phyloP scores from a whole-genome alignment of 495 filamentous ascomycete genomes.

The Lasiosphaeria hispida region DNA sequence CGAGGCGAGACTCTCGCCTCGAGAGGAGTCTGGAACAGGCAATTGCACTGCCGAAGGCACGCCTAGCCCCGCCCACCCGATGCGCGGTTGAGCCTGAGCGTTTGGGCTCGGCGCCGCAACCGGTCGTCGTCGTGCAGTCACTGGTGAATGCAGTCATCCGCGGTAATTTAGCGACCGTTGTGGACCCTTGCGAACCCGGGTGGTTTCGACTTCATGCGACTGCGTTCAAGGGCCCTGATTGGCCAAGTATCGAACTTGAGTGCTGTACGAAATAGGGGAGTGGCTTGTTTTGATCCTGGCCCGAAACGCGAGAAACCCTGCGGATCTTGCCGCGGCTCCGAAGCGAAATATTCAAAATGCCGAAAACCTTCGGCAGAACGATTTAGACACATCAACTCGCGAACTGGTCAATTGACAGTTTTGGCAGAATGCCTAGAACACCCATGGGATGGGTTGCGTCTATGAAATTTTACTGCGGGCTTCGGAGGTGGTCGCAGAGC shows the following conservation, averaged over 20 bases:
- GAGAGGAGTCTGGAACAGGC: no score
- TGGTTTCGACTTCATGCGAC: constrained; percentile 9
- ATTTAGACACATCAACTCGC: no score
- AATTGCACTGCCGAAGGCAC: not conserved
- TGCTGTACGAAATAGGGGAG: constrained; percentile 25
- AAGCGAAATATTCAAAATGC: no score
- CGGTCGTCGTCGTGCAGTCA: constrained; percentile 1
- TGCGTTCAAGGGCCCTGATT: constrained; percentile 14
- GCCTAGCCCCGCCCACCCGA: not conserved
- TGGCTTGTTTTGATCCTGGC: constrained; percentile 1
- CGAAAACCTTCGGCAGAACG: no score
- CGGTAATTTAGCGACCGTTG: constrained; percentile 12
- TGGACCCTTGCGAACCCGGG: not conserved
- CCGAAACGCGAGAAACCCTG: not conserved
- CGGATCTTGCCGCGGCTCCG: constrained; percentile 8
- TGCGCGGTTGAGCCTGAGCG: not conserved
- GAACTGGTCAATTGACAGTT: no score
- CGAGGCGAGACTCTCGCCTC: no score
- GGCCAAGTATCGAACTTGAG: constrained; percentile 4
- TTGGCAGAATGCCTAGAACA: no score
- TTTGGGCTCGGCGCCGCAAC: not conserved
- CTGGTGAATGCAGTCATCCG: constrained; percentile 11
- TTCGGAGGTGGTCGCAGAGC: no score
- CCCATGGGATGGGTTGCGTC: no score
- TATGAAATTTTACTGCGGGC: no score